Evolutionary conservation across 169 alveolate species (phyloP).

Genomic region (Fabrea salina): DNA sequence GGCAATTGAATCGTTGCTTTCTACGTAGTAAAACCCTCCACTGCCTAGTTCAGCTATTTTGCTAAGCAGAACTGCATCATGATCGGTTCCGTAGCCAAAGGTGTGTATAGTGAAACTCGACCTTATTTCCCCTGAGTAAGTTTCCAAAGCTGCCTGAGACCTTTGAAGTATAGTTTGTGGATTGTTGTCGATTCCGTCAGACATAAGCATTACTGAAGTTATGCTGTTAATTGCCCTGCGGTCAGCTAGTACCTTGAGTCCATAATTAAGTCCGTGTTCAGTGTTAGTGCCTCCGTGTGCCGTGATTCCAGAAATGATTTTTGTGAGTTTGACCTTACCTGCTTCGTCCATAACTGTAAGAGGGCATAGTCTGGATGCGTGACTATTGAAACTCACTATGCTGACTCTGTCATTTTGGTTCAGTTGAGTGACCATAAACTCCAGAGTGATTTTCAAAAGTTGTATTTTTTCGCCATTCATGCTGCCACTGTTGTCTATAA

Average conservation of each 20-base stretch:
- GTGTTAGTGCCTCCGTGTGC: constrained; percentile 58
- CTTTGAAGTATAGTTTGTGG: constrained; percentile 7
- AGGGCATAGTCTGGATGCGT: constrained; percentile 22
- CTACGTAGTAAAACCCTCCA: constrained; percentile 64
- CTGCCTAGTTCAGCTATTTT: constrained; percentile 41
- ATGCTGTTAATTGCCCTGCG: not conserved
- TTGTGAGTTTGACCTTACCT: not conserved
- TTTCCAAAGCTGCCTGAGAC: not conserved
- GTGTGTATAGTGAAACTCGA: constrained; percentile 44
- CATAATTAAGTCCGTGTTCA: constrained; percentile 41
- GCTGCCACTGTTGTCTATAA: constrained; percentile 63
- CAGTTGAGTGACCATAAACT: constrained; percentile 38
- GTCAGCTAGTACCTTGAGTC: constrained; percentile 35
- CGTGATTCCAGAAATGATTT: constrained; percentile 18
- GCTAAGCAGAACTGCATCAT: constrained; percentile 60
- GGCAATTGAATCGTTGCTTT: constrained; percentile 42
- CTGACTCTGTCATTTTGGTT: constrained; percentile 51
- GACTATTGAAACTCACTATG: constrained; percentile 42
- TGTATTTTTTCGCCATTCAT: constrained; percentile 57
- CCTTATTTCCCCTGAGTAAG: not conserved
- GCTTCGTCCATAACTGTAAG: not conserved
- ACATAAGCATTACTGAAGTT: not conserved
- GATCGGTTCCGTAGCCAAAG: constrained; percentile 66
- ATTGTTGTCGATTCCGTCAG: constrained; percentile 14
- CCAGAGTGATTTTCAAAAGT: constrained; percentile 44